Conservation (phyloP, 1,139 yeast species). For the Taphrina confusa region DNA sequence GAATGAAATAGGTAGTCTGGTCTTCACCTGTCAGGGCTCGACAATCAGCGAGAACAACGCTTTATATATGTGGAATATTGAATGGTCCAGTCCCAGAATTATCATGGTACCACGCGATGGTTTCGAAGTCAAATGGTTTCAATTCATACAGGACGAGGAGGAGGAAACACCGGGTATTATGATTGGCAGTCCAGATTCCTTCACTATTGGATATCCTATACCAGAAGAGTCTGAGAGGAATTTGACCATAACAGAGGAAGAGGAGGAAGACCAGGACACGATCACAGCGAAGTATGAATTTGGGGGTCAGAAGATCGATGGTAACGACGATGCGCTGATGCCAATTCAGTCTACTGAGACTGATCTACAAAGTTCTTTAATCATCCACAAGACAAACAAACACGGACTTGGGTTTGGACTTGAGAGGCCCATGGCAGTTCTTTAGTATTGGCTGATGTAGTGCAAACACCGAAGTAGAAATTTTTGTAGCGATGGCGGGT, state of each 20-base stretch:
- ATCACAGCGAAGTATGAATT: too few species aligned
- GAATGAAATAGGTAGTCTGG: slow-evolving; percentile 33
- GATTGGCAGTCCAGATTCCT: slow-evolving; percentile 15
- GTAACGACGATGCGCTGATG: too few species aligned
- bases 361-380: neutral
- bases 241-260: slow-evolving; percentile 7
- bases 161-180: neutral
- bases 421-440: too few species aligned
- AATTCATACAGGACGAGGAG: slow-evolving; percentile 10
- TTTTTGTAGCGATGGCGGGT: too few species aligned
- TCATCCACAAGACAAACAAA: neutral
- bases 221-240: neutral
- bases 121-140: slow-evolving; percentile 32
- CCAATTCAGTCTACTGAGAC: too few species aligned
- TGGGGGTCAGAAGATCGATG: too few species aligned
- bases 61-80: slow-evolving; percentile 35
- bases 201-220: slow-evolving; percentile 15
- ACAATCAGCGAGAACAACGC: neutral
- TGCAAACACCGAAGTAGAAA: too few species aligned
- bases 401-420: too few species aligned
- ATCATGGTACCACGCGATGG: slow-evolving; percentile 35
- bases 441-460: too few species aligned
- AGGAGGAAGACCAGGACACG: slow-evolving; percentile 7
- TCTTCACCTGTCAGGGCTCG: slow-evolving; percentile 36
- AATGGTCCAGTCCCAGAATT: slow-evolving; percentile 35